Evolutionary conservation across 331 rosid species (phyloP), one percentile per base, ranked within the genome.

Genomic region (Stylosanthes scabra): DNA sequence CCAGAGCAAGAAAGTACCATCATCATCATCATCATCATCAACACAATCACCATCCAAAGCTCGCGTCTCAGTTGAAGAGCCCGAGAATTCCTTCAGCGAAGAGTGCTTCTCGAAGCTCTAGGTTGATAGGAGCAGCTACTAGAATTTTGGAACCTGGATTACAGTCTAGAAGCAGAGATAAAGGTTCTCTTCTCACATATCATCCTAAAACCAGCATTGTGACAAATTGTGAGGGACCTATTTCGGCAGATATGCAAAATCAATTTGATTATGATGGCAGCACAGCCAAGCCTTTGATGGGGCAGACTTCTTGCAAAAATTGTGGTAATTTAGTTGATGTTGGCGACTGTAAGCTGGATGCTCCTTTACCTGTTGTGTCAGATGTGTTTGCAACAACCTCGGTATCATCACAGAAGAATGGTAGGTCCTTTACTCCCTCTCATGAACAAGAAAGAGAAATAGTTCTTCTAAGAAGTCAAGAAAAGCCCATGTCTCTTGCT

Each of bases 131-230:
- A 66, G 95, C 96, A 12, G 98, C 98, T 34, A 82, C 95, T 61
- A 87, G 72, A 75, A 87, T 93, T 74, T 88, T 93, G 83, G 97
- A 93, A 80, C 97, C 98, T 6, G 90, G 96, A 34, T 29, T 92
- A 83, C 96, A 86, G 69, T 80, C 82, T 67, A 66, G 83, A 4
- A 81, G 81, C 71, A 86, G 82, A 69, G 80, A 80, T 11, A 88
- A 85, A 72, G 62, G 69, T 16, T 74, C 92, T 50, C 70, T 90
- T 63, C 70, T 90, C 60, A 72, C 84, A 5, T 84, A 88, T 68
- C 72, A 78, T 77, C 75, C 47, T 0, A 77, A 45, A 40, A 40
- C 68, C 37, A 77, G 51, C 78, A 42, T 40, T 74, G 76, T 63
- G 42, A 47, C 59, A 4, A 80, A 75, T 61, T 79, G 63, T 66